Conservation (phyloP, 2,329 filamentous ascomycete species). For the Colletotrichum spinosum region DNA sequence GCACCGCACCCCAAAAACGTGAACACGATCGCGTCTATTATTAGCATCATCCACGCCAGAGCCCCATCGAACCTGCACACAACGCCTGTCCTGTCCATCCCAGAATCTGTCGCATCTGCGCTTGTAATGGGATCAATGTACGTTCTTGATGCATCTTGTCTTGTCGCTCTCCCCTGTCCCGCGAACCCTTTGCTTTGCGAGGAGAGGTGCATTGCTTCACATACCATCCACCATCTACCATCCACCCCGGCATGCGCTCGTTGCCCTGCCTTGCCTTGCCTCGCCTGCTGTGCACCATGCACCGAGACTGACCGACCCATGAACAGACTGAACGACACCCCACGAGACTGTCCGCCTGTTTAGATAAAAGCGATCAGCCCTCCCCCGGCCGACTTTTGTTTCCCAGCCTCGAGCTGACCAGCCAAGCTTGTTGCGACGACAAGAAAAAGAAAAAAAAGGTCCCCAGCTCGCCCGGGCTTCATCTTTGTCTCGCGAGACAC, state of each 20-base stretch:
- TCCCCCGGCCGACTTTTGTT: slow-evolving; percentile 29
- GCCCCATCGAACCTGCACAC: slow-evolving; percentile 57
- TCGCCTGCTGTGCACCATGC: not conserved
- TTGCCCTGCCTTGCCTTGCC: slow-evolving; percentile 20
- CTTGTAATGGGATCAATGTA: slow-evolving; percentile 40
- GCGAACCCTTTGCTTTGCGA: slow-evolving; percentile 8
- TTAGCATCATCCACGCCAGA: slow-evolving; percentile 64
- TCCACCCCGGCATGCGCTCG: slow-evolving; percentile 20
- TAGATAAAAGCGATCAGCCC: slow-evolving; percentile 37
- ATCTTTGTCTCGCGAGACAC: slow-evolving; percentile 23
- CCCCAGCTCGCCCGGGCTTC: slow-evolving; percentile 27
- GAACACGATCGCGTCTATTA: slow-evolving; percentile 63
- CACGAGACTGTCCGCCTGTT: slow-evolving; percentile 23
- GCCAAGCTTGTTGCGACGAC: slow-evolving; percentile 29
- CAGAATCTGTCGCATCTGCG: slow-evolving; percentile 37
- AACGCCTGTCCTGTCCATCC: slow-evolving; percentile 45
- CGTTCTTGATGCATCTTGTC: slow-evolving; percentile 33
- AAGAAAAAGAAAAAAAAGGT: not conserved
- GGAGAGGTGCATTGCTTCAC: slow-evolving; percentile 21
- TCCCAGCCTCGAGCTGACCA: slow-evolving; percentile 23
- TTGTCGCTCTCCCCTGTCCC: slow-evolving; percentile 31
- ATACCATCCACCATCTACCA: slow-evolving; percentile 7
- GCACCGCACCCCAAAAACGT: slow-evolving; percentile 39
- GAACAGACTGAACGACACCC: slow-evolving; percentile 26
- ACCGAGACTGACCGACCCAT: slow-evolving; percentile 32